These are phyloP conservation scores for Penstemon barbatus DNA, from an alignment of 257 asterid species.

Conservation along the genomic window DNA sequence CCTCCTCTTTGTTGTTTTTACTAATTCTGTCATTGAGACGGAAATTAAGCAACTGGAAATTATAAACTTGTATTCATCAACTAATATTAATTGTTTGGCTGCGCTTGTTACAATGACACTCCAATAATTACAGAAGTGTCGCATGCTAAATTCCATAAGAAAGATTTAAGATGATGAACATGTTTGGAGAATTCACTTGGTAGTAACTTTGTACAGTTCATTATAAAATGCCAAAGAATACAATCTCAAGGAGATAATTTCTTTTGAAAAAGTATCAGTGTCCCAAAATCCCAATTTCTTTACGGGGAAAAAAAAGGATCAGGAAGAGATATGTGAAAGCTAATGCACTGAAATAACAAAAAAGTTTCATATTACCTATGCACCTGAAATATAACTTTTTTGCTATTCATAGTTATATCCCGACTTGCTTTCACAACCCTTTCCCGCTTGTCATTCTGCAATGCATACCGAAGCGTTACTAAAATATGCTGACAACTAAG, in stretches of 20 bases:
- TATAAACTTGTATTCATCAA: constrained; percentile 3
- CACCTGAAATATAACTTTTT: constrained; percentile 94
- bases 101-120: not conserved
- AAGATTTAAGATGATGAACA: not conserved
- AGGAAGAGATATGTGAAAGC: not conserved
- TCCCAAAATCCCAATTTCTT: not conserved
- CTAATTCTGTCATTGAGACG: constrained; percentile 55
- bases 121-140: not conserved
- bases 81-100: constrained; percentile 4
- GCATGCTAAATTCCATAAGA: not conserved
- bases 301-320: not conserved
- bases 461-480: constrained; percentile 7
- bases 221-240: not conserved
- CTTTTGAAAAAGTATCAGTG: not conserved
- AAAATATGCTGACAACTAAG: constrained; percentile 1
- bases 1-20: constrained; percentile 74
- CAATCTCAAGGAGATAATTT: not conserved
- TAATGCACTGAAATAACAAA: constrained; percentile 5
- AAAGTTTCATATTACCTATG: constrained; percentile 60
- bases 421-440: constrained; percentile 95
- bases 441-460: constrained; percentile 89
- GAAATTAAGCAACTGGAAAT: not conserved
- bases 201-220: not conserved
- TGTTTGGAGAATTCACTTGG: not conserved
- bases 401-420: constrained; percentile 88